phyloP scores from a whole-genome alignment of 139 green algal genomes.

The Yamagishiella unicocca region DNA sequence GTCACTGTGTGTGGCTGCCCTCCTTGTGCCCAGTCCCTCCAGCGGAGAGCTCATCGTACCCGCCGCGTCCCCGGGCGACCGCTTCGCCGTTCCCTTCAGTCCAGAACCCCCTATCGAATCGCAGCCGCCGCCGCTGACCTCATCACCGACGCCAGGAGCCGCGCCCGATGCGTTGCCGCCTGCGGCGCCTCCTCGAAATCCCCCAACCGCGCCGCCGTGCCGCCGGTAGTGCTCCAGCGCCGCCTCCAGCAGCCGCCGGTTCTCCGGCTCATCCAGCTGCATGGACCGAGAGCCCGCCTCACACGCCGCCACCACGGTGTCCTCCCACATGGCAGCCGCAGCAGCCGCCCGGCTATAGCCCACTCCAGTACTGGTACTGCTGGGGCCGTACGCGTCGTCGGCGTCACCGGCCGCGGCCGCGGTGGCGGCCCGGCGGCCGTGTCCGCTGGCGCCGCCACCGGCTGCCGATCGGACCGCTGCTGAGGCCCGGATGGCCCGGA shows the following conservation, averaged over 20 bases:
- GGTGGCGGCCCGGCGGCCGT: background rate
- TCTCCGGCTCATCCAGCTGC: background rate
- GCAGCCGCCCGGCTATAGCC: slow-evolving; percentile 32
- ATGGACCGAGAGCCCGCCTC: background rate
- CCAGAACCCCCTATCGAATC: background rate
- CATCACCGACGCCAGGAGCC: background rate
- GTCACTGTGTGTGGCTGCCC: background rate
- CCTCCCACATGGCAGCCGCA: slow-evolving; percentile 27
- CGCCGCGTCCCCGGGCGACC: background rate
- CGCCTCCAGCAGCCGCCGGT: background rate
- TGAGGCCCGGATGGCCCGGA: background rate
- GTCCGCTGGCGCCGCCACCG: background rate
- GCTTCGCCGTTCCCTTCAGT: background rate
- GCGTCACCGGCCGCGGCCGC: background rate
- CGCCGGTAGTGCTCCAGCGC: background rate
- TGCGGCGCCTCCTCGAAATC: background rate
- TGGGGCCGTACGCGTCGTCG: background rate
- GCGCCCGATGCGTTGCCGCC: background rate
- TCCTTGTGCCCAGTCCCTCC: background rate
- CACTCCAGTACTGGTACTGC: background rate
- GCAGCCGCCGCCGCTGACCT: background rate
- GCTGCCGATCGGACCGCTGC: background rate
- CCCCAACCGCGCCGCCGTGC: background rate
- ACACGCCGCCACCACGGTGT: background rate
- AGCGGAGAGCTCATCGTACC: background rate